Evolutionary conservation across 1,284 basidiomycete species (phyloP).

Genomic region (Inonotus hispidus): DNA sequence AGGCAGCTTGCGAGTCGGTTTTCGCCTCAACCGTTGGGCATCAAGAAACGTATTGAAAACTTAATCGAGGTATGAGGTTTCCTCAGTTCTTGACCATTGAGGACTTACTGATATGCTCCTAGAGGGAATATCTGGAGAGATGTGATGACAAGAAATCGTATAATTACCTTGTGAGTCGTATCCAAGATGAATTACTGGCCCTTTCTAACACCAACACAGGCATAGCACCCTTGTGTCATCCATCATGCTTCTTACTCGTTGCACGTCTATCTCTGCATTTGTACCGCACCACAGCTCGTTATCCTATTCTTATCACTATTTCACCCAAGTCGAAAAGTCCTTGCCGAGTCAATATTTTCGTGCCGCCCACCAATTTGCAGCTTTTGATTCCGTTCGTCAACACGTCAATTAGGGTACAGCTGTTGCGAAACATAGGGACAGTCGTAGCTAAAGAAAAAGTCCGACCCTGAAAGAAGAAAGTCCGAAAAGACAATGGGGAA

Average conservation of each 20-base stretch:
- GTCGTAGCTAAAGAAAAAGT: not conserved
- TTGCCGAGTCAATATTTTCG: too few species aligned
- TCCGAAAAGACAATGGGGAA: not conserved
- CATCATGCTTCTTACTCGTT: not conserved
- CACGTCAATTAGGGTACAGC: not conserved
- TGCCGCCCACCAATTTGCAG: too few species aligned
- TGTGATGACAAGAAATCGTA: slow-evolving; percentile 19
- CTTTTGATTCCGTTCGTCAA: not conserved
- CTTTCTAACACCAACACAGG: not conserved
- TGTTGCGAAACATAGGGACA: not conserved
- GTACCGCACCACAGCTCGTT: not conserved
- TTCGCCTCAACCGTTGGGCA: slow-evolving; percentile 76
- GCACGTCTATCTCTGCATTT: not conserved
- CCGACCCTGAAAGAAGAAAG: not conserved
- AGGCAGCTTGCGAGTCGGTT: slow-evolving; percentile 83
- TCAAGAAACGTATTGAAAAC: slow-evolving; percentile 94
- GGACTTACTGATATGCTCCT: not conserved
- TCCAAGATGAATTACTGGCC: not conserved
- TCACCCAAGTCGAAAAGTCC: too few species aligned
- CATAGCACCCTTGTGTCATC: not conserved
- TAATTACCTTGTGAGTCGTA: slow-evolving; percentile 17
- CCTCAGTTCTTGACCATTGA: slow-evolving; percentile 1
- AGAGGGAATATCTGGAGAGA: slow-evolving; percentile 19
- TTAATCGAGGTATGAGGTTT: slow-evolving; percentile 76
- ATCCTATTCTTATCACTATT: not conserved